These are phyloP conservation scores for Plenodomus tracheiphilus DNA, from an alignment of 2,329 filamentous ascomycete genomes.

Conservation along the genomic window DNA sequence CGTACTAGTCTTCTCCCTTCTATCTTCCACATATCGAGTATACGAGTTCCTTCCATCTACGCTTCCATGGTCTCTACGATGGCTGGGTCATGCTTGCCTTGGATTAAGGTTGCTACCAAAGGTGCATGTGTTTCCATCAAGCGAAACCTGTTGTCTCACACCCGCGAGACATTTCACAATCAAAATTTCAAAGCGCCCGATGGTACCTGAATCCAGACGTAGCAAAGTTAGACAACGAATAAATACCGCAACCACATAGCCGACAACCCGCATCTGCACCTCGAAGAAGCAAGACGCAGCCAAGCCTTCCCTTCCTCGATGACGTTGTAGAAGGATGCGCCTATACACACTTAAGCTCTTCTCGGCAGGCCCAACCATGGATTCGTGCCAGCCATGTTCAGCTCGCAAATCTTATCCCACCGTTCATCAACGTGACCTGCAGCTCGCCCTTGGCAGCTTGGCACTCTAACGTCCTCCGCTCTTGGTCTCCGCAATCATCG, in stretches of 20 bases:
- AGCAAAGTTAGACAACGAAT: too few relatives aligned
- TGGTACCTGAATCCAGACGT: too few relatives aligned
- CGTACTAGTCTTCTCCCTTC: too few relatives aligned
- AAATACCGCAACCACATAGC: background rate
- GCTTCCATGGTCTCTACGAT: too few relatives aligned
- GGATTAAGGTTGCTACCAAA: too few relatives aligned
- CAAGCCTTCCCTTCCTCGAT: background rate
- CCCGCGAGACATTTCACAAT: too few relatives aligned
- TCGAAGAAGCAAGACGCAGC: conserved; percentile 7
- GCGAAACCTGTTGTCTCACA: too few relatives aligned
- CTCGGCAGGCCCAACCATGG: conserved; percentile 7
- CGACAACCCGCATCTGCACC: background rate
- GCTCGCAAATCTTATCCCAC: conserved; percentile 15
- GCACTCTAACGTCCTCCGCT: conserved; percentile 17
- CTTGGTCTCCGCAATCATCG: conserved; percentile 9
- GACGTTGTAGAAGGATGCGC: background rate
- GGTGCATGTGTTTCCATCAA: too few relatives aligned
- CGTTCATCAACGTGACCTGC: conserved; percentile 20
- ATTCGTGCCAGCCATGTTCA: conserved; percentile 3
- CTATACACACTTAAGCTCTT: conserved; percentile 3
- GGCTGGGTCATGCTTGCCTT: too few relatives aligned
- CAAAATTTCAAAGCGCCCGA: too few relatives aligned
- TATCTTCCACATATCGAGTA: too few relatives aligned
- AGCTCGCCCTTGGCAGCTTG: conserved; percentile 20
- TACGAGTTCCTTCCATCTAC: too few relatives aligned